Evolutionary conservation across 2,329 filamentous ascomycete species (phyloP).

Genomic region (Monilinia aucupariae): DNA sequence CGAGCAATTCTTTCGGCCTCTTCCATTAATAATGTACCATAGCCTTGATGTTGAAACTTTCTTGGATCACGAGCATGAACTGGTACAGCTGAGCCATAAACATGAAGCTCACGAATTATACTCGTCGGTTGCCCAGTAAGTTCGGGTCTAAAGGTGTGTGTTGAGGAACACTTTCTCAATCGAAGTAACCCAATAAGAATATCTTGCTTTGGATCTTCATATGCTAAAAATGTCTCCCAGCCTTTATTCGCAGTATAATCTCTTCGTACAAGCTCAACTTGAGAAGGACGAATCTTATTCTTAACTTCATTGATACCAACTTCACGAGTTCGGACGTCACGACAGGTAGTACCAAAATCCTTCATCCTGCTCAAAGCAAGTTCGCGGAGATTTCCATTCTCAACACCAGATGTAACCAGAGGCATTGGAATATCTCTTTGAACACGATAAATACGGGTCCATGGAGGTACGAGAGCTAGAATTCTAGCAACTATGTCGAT

Average conservation of each 20-base stretch:
- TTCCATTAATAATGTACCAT: conserved; percentile 94
- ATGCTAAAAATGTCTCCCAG: conserved; percentile 97
- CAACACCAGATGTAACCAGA: conserved; percentile 93
- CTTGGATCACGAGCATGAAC: conserved; percentile 90
- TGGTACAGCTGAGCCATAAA: conserved; percentile 95
- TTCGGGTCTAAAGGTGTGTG: conserved; percentile 88
- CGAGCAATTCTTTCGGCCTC: conserved; percentile 93
- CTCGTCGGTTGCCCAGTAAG: conserved; percentile 81
- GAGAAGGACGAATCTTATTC: conserved; percentile 93
- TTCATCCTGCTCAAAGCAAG: conserved; percentile 96
- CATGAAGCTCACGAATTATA: conserved; percentile 88
- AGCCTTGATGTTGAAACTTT: conserved; percentile 98
- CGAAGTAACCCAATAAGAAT: conserved; percentile 89
- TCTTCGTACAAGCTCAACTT: conserved; percentile 88
- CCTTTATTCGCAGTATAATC: conserved; percentile 95
- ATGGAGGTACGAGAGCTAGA: conserved; percentile 86
- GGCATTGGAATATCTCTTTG: conserved; percentile 99
- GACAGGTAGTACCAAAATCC: conserved; percentile 94
- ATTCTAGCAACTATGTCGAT: conserved; percentile 97
- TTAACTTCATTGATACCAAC: conserved; percentile 99
- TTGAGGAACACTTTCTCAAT: conserved; percentile 81
- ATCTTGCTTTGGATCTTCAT: conserved; percentile 97
- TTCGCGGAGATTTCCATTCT: conserved; percentile 94
- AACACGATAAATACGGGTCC: conserved; percentile 97
- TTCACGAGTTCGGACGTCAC: conserved; percentile 91